Evolutionary conservation across 129 eudicot genomes (phyloP), one percentile per base, ranked within the genome.

Genomic region (Arctium minus): DNA sequence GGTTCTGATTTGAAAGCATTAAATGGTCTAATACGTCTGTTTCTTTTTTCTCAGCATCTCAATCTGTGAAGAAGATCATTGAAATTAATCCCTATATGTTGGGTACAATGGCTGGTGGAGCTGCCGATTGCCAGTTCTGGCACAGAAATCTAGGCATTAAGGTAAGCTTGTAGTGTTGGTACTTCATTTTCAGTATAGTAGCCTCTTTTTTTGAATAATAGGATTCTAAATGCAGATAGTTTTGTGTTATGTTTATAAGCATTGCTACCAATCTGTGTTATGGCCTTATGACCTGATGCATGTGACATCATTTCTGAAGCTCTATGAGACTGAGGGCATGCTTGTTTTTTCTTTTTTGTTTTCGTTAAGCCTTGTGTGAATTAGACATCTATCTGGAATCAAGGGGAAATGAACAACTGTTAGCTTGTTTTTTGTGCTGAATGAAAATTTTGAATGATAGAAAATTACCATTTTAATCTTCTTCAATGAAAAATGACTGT

Each of bases 91-190:
- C 98, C 2, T 88, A 96, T 81, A 96, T 96, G 99, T 91, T 93
- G 85, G 99, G 99, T 72, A 93, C 99, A 36, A 93, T 96, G 99
- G 99, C 98, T 88, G 99, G 98, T 81, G 99, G 99, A 53, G 99
- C 98, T 84, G 99, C 99, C 68, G 99, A 93, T 86, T 96, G 99
- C 87, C 99, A 96, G 83, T 96, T 96, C 86, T 96, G 99, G 98
- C 98, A 96, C 88, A 91, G 98, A 82, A 96, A 96, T 88, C 78
- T 96, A 79, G 99, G 99, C 77, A 91, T 96, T 48, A 96, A 96
- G 99, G 99, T 93, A 85, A 62, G 68, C 65, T 22, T 76, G 10
- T 69, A 8, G 46, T 68, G 76, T 75, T 75, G 84, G 40, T 48
- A 37, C 62, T 44, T 35, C 3, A 46, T 64, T 70, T 70, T 33